These are phyloP conservation scores for Lipomyces yamadae DNA, from an alignment of 805 yeast species.

Conservation along the genomic window DNA sequence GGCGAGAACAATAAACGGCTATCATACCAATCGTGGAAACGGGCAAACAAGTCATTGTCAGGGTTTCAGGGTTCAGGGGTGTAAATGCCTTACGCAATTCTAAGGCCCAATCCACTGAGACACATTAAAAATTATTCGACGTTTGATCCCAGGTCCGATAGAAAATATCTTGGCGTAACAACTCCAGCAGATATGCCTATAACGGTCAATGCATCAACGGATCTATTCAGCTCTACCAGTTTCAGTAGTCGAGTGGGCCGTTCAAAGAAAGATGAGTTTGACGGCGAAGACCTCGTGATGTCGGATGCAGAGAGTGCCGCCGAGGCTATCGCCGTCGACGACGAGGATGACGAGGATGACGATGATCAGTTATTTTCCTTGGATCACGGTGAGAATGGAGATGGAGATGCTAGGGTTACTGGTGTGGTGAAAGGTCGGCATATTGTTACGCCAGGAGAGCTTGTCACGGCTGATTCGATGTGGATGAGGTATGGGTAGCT, in stretches of 20 bases:
- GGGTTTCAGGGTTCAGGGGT: too few relatives aligned
- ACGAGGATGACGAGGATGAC: conserved; percentile 42
- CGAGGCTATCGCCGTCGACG: conserved; percentile 43
- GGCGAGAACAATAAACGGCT: too few relatives aligned
- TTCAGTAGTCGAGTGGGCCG: conserved; percentile 7
- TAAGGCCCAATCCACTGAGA: too few relatives aligned
- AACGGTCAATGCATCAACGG: conserved; percentile 27
- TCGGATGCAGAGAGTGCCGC: conserved; percentile 20
- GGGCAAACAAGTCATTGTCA: too few relatives aligned
- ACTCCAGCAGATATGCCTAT: conserved; percentile 23
- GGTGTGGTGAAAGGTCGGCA: conserved; percentile 39
- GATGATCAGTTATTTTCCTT: conserved; percentile 38
- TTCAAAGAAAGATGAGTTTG: conserved; percentile 1
- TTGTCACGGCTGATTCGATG: conserved; percentile 90
- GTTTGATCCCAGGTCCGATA: background rate
- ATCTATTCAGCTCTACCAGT: conserved; percentile 28
- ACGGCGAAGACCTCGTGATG: conserved; percentile 18
- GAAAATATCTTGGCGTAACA: background rate
- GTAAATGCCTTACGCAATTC: too few relatives aligned
- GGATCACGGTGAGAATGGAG: conserved; percentile 12
- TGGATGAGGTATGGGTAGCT: conserved; percentile 69
- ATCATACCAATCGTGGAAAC: too few relatives aligned
- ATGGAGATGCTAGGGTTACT: conserved; percentile 18
- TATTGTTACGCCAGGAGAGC: conserved; percentile 92
- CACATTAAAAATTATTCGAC: too few relatives aligned